Base-by-base conservation (phyloP, 2,329 filamentous ascomycete genomes). In the Penicillium palitans region DNA sequence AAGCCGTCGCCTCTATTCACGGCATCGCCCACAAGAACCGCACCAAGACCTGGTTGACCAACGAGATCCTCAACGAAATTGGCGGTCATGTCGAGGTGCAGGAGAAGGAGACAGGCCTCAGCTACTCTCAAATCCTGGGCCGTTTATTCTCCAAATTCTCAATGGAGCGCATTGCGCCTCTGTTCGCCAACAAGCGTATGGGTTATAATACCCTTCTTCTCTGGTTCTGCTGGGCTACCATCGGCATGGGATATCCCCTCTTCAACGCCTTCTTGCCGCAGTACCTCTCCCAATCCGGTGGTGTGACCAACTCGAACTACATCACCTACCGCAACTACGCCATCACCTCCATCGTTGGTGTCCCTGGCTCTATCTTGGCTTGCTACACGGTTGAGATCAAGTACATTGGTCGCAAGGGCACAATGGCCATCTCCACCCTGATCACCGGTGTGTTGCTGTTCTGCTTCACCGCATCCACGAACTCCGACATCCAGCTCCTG, bases 211-310 rank as follows among this genome's bases (percentile, higher is more conserved):
- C 82, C 21, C 62, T 72, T n/a, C 72, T 84, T 2, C 72, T 93
- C 49, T 92, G 89, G 89, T 89, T 92, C 74, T 87, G 86, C 71
- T 96, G 91, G 91, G 82, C 87, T 0, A 87, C 86, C 13, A 93
- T 96, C 65, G 91, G 91, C 52, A 90, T 96, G 85, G 91, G 88
- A 1, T 96, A 93, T 68, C 90, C 90, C 0, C 83, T 96, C 6
- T 96, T 93, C 83, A 95, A 93, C 74, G 89, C 90, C 50, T 96
- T 96, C 76, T 80, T 96, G 21, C 91, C 91, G 0, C 90, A 95
- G 65, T 95, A 95, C 70, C 86, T 96, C 58, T 84, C 87, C 25
- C 83, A 86, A 56, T 82, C 84, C 27, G 78, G 78, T 12, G 84
- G 87, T 25, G 82, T 85, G 59, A 82, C 84, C 37, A 77, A 76